Evolutionary conservation across 352 stramenopile genomes (phyloP).

Genomic region (Aphanomyces cochlioides): DNA sequence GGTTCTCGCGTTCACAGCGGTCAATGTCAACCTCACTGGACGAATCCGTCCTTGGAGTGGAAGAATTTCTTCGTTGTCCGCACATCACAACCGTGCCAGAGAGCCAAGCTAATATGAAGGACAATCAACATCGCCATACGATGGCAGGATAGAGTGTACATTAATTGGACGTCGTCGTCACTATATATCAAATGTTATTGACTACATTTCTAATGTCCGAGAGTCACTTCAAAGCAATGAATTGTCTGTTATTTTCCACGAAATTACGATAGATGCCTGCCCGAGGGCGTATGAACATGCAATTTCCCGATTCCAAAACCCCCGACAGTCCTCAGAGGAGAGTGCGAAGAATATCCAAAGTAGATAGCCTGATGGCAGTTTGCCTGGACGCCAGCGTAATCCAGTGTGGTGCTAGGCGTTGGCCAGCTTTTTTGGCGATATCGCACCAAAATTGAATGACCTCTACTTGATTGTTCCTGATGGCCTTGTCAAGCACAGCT

Average conservation of each 20-base stretch:
- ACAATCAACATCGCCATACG: background rate
- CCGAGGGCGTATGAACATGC: no score
- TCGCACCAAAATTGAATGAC: background rate
- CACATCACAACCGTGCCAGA: background rate
- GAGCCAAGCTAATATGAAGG: background rate
- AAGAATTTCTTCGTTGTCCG: constrained; percentile 7
- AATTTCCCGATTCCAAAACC: no score
- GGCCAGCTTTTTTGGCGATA: background rate
- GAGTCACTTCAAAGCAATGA: no score
- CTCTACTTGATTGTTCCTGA: background rate
- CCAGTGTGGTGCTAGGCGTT: background rate
- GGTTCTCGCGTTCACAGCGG: background rate
- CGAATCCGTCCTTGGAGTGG: background rate
- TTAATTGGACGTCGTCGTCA: background rate
- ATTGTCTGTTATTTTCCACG: no score
- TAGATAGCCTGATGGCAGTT: no score
- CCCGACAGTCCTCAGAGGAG: no score
- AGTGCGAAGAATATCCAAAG: no score
- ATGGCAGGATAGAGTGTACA: constrained; percentile 9
- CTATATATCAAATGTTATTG: no score
- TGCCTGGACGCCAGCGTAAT: no score
- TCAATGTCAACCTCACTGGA: background rate
- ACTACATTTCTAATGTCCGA: no score
- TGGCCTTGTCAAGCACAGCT: background rate
- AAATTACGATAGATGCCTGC: no score